These are phyloP conservation scores for Flaveria robusta DNA, from an alignment of 129 eudicot species.

Conservation along the genomic window DNA sequence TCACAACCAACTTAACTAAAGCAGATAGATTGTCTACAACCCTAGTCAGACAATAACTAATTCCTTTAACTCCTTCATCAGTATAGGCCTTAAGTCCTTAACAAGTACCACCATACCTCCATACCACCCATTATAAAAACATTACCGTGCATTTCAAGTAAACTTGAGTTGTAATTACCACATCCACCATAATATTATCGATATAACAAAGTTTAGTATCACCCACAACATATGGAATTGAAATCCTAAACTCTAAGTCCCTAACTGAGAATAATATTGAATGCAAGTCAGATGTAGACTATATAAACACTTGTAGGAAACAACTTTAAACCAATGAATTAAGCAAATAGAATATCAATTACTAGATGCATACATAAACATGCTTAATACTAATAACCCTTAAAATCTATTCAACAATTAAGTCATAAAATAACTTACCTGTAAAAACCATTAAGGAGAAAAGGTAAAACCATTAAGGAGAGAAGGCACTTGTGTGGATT, in stretches of 20 bases:
- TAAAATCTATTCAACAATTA: background rate
- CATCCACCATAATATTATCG: background rate
- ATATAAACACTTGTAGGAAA: background rate
- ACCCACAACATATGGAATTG: background rate
- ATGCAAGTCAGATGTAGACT: background rate
- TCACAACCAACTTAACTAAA: background rate
- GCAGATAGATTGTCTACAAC: background rate
- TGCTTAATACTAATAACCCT: background rate
- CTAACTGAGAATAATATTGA: background rate
- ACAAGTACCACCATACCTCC: background rate
- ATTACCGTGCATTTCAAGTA: background rate
- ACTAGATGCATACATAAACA: background rate
- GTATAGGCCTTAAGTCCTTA: background rate
- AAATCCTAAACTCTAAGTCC: background rate
- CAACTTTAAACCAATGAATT: background rate
- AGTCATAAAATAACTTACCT: background rate
- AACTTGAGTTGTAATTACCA: background rate
- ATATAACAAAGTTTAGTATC: background rate
- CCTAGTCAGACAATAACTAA: background rate
- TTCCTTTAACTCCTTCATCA: background rate
- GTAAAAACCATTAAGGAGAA: background rate
- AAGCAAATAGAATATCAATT: no score
- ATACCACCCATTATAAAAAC: background rate
- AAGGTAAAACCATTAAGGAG: background rate
- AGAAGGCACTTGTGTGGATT: background rate